A percentile compares a stretch with the other conserved stretches of the same genome.
Evolutionary conservation across 2,329 filamentous ascomycete species (phyloP).

Genomic region (Fusarium albosuccineum): DNA sequence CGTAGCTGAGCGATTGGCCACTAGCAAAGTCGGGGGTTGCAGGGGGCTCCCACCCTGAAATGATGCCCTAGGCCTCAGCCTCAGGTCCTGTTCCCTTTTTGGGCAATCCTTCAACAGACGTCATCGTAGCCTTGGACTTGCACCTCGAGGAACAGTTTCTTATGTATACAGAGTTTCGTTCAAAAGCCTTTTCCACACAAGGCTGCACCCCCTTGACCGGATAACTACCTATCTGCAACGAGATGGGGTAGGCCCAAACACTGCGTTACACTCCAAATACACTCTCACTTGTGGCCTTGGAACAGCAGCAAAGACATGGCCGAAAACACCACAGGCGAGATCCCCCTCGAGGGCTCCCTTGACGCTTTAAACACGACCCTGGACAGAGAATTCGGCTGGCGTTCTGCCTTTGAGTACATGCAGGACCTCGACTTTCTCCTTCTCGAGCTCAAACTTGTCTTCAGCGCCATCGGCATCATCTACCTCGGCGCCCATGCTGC

Average conservation of each 20-base stretch:
- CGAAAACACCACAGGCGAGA: constrained; percentile 39
- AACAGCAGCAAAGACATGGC: constrained; percentile 40
- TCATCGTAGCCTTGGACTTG: constrained; percentile 9
- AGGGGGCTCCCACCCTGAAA: constrained; percentile 3
- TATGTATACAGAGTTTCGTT: no score
- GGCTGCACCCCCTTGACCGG: background rate
- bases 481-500: constrained; percentile 89
- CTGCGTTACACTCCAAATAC: background rate
- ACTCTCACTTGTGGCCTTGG: constrained; percentile 14
- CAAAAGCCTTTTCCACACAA: no score
- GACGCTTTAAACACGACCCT: constrained; percentile 50
- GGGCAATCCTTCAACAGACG: constrained; percentile 13
- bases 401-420: constrained; percentile 47
- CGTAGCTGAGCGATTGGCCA: constrained; percentile 20
- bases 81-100: constrained; percentile 10
- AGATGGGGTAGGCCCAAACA: background rate
- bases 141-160: no score
- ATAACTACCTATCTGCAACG: background rate
- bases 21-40: constrained; percentile 7
- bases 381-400: constrained; percentile 39
- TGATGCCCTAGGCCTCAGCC: constrained; percentile 3
- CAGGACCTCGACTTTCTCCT: constrained; percentile 58
- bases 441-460: constrained; percentile 62
- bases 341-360: constrained; percentile 35
- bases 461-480: constrained; percentile 84